Evolutionary conservation across 257 asterid genomes (phyloP).

Genomic region (Scutellaria galericulata): DNA sequence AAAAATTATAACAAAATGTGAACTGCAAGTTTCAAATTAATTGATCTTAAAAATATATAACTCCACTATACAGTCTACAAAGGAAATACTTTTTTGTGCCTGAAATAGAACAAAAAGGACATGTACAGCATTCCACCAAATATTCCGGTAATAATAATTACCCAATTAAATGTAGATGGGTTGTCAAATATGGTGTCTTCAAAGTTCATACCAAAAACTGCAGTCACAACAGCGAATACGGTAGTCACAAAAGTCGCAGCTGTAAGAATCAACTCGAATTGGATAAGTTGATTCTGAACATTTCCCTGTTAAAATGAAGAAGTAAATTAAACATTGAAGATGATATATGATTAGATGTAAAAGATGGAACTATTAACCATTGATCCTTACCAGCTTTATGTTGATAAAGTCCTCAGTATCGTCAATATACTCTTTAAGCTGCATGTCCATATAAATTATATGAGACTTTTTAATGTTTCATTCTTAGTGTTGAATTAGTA

Average conservation of each 20-base stretch:
- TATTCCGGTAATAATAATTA: conserved; percentile 59
- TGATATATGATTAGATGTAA: conserved; percentile 1
- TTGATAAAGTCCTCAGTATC: conserved; percentile 98
- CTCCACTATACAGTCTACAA: conserved; percentile 43
- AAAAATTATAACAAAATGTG: conserved; percentile 22
- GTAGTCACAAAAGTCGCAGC: conserved; percentile 95
- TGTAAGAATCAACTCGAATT: conserved; percentile 92
- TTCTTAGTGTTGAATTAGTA: too few species aligned
- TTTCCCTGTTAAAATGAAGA: conserved; percentile 66
- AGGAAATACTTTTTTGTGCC: conserved; percentile 81
- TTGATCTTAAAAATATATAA: conserved; percentile 24
- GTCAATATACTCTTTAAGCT: conserved; percentile 98
- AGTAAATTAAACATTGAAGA: not conserved
- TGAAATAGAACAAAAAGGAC: conserved; percentile 70
- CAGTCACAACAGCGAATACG: conserved; percentile 88
- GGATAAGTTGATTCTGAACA: conserved; percentile 94
- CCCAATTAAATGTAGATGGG: conserved; percentile 80
- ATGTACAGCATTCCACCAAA: conserved; percentile 63
- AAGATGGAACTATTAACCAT: not conserved
- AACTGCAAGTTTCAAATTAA: conserved; percentile 17
- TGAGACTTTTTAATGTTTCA: not conserved
- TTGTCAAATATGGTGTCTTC: conserved; percentile 59
- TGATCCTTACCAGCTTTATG: conserved; percentile 76
- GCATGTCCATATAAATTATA: conserved; percentile 38
- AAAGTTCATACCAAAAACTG: conserved; percentile 90